A percentile compares a stretch with the other conserved stretches of the same genome.
phyloP scores from a whole-genome alignment of 345 rosid species.

The Bruguiera parviflora region DNA sequence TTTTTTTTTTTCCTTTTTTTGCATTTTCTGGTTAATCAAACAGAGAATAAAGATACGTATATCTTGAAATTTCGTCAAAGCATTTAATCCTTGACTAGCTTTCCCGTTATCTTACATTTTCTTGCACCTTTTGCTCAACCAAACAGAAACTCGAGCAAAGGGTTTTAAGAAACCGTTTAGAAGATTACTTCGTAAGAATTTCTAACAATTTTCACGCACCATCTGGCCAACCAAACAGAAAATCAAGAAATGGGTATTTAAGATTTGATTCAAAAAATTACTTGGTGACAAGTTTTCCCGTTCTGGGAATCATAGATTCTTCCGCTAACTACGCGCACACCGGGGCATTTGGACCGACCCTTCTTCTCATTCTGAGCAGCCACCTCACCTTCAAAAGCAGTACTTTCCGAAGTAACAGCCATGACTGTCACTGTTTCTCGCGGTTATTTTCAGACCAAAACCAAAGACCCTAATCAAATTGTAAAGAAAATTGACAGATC shows the following conservation, averaged over 20 bases:
- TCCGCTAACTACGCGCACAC: constrained; percentile 45
- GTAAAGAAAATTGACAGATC: too few species aligned
- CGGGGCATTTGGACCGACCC: constrained; percentile 37
- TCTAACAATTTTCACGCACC: background rate
- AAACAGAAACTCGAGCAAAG: too few species aligned
- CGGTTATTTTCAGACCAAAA: background rate
- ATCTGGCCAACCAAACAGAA: constrained; percentile 5
- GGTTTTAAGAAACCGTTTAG: background rate
- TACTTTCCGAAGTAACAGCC: constrained; percentile 28
- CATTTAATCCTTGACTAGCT: too few species aligned
- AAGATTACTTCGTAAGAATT: background rate
- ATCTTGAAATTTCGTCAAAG: too few species aligned
- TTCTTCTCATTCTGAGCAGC: constrained; percentile 12
- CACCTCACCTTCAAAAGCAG: constrained; percentile 1
- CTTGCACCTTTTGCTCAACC: too few species aligned
- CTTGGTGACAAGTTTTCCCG: constrained; percentile 84
- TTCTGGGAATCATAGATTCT: constrained; percentile 53
- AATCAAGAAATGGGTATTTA: background rate
- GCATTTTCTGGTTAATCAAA: background rate
- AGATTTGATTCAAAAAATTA: constrained; percentile 8
- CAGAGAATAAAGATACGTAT: too few species aligned
- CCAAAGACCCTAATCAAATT: background rate
- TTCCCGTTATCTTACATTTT: too few species aligned
- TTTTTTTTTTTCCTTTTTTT: background rate
- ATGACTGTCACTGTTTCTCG: constrained; percentile 3